Conservation (phyloP, 768 basidiomycete species). For the Lactarius vividus region DNA sequence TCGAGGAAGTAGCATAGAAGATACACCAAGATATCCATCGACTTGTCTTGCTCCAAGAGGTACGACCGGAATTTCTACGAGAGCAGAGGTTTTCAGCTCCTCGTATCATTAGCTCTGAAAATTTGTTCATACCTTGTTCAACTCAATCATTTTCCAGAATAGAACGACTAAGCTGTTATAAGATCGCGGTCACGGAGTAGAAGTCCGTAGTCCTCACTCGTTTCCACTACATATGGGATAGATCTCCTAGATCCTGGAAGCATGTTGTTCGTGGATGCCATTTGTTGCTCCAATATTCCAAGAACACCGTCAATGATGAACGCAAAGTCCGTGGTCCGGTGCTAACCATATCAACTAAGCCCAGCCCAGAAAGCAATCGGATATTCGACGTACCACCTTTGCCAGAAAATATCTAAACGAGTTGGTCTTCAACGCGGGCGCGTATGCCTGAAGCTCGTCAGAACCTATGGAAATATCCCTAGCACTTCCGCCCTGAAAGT, state of each 20-base stretch:
- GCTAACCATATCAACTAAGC: slow-evolving; percentile 43
- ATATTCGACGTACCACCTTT: slow-evolving; percentile 41
- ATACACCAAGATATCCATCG: slow-evolving; percentile 72
- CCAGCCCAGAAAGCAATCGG: neutral
- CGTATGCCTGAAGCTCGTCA: slow-evolving; percentile 43
- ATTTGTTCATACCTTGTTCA: slow-evolving; percentile 69
- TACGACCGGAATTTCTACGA: slow-evolving; percentile 86
- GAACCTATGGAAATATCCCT: slow-evolving; percentile 47
- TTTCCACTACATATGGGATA: slow-evolving; percentile 79
- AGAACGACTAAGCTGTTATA: slow-evolving; percentile 54
- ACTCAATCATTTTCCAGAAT: slow-evolving; percentile 89
- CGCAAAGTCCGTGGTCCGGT: slow-evolving; percentile 84
- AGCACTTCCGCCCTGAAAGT: slow-evolving; percentile 78
- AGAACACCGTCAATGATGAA: slow-evolving; percentile 77
- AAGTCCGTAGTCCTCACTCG: slow-evolving; percentile 46
- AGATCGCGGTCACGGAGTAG: neutral
- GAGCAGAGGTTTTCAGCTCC: slow-evolving; percentile 8
- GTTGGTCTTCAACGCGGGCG: slow-evolving; percentile 70
- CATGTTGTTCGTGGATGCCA: slow-evolving; percentile 66
- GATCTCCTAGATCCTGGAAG: slow-evolving; percentile 85
- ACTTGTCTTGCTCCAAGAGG: slow-evolving; percentile 76
- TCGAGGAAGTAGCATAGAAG: slow-evolving; percentile 81
- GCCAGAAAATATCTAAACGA: slow-evolving; percentile 90
- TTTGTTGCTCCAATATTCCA: slow-evolving; percentile 70
- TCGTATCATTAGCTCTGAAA: neutral